Evolutionary conservation across 345 rosid genomes (phyloP), one percentile per base, ranked within the genome.

Genomic region (Dovyalis caffra): DNA sequence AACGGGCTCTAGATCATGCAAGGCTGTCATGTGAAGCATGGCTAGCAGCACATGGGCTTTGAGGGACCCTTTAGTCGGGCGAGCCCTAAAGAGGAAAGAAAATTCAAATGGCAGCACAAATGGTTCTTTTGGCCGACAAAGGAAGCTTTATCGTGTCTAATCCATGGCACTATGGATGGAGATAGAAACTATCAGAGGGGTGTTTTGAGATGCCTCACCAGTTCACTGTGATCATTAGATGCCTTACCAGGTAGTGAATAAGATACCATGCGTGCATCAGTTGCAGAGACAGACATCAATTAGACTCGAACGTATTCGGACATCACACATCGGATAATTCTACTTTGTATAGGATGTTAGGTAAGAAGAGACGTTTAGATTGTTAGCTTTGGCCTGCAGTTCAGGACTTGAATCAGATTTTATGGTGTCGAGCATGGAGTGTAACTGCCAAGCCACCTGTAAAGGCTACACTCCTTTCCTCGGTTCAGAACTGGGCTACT

Each of bases 111-210:
- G 69, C 8, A 26, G 66, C 66, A 56, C 37, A 62, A 62, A 31
- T 15, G 66, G 11, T 51, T 68, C 10, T n/a, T 74, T 58, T 69
- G 75, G 79, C 82, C 77, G 75, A 75, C 79, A 75, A 26, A 25
- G n/a, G 62, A 47, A 73, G 58, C 75, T 68, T 77, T 70, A 60
- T 21, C 28, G 65, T 33, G 81, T 82, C 74, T 25, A 68, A 63
- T 78, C 82, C 64, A 53, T n/a, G 67, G 62, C 79, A 70, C 78
- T 8, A 73, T 77, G 53, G 45, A 77, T 77, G 80, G 74, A 23
- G 70, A 79, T 65, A 4, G 60, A 71, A 69, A 56, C 28, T 33
- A 53, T 53, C 32, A 8, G 43, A 38, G 23, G 43, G 4, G 49
- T 9, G 49, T 38, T 25, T 38, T 21, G 57, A 66, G 51, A 67